Percentiles rank a stretch among this genome's conserved stretches.
Conservation (phyloP, 108 stramenopile species). For the Cylindrotheca closterium region DNA sequence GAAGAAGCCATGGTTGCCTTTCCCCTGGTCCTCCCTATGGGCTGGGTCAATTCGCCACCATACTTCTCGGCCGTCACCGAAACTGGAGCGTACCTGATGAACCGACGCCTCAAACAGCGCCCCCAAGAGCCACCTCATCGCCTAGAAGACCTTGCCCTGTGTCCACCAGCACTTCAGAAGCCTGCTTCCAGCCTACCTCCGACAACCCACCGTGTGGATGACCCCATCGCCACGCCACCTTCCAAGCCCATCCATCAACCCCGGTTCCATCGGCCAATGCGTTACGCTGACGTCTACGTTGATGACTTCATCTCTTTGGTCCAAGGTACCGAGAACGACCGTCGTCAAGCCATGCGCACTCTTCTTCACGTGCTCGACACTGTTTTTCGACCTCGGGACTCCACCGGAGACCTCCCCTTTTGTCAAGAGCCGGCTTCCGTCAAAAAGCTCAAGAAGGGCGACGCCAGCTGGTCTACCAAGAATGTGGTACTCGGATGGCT, state of each 20-base stretch:
- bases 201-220: not conserved
- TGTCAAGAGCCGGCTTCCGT: constrained; percentile 27
- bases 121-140: constrained; percentile 9
- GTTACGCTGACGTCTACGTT: constrained; percentile 36
- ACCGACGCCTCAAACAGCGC: not conserved
- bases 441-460: constrained; percentile 37
- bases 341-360: constrained; percentile 3
- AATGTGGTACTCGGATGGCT: too few relatives aligned
- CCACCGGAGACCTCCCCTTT: constrained; percentile 17
- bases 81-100: constrained; percentile 21
- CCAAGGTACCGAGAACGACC: constrained; percentile 23
- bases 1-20: constrained; percentile 26
- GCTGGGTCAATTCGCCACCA: constrained; percentile 43
- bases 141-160: constrained; percentile 14
- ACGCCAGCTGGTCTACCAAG: too few relatives aligned
- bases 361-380: constrained; percentile 32
- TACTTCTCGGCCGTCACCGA: constrained; percentile 42
- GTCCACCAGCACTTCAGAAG: too few relatives aligned
- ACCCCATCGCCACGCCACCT: too few relatives aligned
- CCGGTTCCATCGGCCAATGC: not conserved
- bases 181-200: too few relatives aligned
- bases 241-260: not conserved
- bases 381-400: constrained; percentile 23
- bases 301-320: constrained; percentile 40
- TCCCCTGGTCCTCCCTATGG: too few relatives aligned